phyloP scores from a whole-genome alignment of 768 basidiomycete genomes.

The Lactarius pseudohatsudake region DNA sequence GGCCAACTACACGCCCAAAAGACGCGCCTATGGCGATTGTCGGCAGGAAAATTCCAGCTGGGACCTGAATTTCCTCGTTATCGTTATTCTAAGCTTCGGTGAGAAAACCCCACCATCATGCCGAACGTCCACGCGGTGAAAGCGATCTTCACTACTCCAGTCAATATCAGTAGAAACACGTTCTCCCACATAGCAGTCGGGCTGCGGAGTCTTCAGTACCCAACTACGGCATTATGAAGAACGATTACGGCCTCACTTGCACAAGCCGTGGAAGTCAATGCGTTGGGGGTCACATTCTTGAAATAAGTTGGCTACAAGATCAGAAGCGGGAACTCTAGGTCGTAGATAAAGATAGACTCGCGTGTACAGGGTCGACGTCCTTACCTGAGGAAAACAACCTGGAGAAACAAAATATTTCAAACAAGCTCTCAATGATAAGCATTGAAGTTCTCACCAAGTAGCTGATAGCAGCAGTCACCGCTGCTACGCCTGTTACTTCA shows the following conservation, averaged over 20 bases:
- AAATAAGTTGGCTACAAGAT: conserved; percentile 81
- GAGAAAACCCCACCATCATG: conserved; percentile 53
- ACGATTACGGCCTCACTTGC: conserved; percentile 56
- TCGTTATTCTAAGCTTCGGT: not conserved
- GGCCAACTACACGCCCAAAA: conserved; percentile 66
- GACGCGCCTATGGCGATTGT: conserved; percentile 76
- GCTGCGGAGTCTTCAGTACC: conserved; percentile 37
- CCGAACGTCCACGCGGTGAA: conserved; percentile 79
- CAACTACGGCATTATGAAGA: not conserved
- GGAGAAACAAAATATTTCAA: not conserved
- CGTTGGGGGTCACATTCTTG: conserved; percentile 74
- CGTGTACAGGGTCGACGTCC: not conserved
- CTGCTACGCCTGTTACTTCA: conserved; percentile 61
- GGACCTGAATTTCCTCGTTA: conserved; percentile 46
- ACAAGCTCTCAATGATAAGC: not conserved
- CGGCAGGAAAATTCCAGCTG: conserved; percentile 75
- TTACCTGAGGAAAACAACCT: conserved; percentile 70
- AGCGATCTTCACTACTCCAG: conserved; percentile 57
- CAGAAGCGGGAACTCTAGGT: conserved; percentile 66
- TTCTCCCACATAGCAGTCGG: conserved; percentile 67
- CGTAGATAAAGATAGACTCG: not conserved
- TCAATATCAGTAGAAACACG: conserved; percentile 62
- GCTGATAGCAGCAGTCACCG: conserved; percentile 68
- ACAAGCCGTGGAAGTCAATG: conserved; percentile 71
- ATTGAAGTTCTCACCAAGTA: conserved; percentile 48